Conservation (phyloP, 306 rosid genomes). For the Cucurbita maxima region DNA sequence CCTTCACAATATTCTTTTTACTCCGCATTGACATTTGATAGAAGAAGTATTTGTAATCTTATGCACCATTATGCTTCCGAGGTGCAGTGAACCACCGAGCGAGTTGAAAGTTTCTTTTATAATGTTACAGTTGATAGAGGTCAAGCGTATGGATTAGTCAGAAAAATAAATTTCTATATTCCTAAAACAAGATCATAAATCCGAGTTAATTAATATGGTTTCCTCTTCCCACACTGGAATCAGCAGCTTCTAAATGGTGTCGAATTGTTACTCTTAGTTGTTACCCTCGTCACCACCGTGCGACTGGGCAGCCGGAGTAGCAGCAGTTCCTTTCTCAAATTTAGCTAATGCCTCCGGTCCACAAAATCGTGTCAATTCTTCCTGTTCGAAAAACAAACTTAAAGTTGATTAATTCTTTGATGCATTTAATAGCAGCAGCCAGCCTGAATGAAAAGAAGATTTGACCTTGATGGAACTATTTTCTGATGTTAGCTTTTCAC, state of each 20-base stretch:
- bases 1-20: background rate
- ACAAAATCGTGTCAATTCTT: constrained; percentile 63
- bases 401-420: background rate
- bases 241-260: constrained; percentile 10
- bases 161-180: constrained; percentile 24
- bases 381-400: constrained; percentile 30
- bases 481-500: constrained; percentile 72
- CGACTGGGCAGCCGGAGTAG: constrained; percentile 7
- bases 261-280: constrained; percentile 2
- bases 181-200: constrained; percentile 12
- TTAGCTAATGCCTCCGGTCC: constrained; percentile 71
- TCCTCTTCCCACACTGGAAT: background rate
- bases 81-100: background rate
- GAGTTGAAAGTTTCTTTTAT: background rate
- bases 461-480: constrained; percentile 65
- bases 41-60: background rate
- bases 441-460: background rate
- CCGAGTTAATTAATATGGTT: background rate
- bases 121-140: constrained; percentile 5
- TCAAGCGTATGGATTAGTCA: constrained; percentile 35
- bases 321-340: constrained; percentile 23
- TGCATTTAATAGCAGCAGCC: no score
- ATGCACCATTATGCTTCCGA: background rate
- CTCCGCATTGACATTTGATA: background rate
- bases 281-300: constrained; percentile 16